These are phyloP conservation scores for Emergomyces africanus DNA, from an alignment of 2,329 filamentous ascomycete species.

Conservation along the genomic window DNA sequence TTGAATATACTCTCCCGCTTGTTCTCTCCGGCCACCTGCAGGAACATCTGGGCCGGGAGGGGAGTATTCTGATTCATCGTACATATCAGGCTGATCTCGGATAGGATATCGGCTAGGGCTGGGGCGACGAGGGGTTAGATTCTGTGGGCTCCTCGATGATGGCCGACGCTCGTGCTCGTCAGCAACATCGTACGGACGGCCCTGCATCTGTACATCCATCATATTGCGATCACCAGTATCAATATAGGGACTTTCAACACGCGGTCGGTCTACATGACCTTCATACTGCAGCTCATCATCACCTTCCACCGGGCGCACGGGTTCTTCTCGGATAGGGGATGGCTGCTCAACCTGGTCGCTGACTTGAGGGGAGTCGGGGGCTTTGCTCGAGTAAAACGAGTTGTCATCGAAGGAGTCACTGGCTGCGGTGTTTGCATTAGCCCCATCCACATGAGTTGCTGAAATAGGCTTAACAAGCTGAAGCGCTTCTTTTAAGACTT, in stretches of 20 bases:
- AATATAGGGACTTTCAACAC: slow-evolving; percentile 26
- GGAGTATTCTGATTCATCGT: slow-evolving; percentile 37
- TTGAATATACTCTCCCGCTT: slow-evolving; percentile 14
- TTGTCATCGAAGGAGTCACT: slow-evolving; percentile 85
- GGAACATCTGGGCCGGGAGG: slow-evolving; percentile 31
- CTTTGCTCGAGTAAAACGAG: slow-evolving; percentile 89
- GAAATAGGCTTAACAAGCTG: slow-evolving; percentile 58
- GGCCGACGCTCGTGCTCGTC: slow-evolving; percentile 23
- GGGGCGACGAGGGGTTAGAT: slow-evolving; percentile 11
- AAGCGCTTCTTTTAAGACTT: slow-evolving; percentile 59
- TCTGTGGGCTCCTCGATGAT: slow-evolving; percentile 19
- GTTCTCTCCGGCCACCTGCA: slow-evolving; percentile 18
- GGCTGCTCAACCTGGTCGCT: slow-evolving; percentile 20
- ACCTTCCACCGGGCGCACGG: slow-evolving; percentile 15
- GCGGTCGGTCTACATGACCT: slow-evolving; percentile 20
- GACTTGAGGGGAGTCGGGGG: slow-evolving; percentile 57
- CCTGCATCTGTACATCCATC: slow-evolving; percentile 27
- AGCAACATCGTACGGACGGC: slow-evolving; percentile 25
- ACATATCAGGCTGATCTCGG: slow-evolving; percentile 19
- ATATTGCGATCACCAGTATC: slow-evolving; percentile 25
- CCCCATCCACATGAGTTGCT: slow-evolving; percentile 39
- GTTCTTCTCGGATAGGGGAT: slow-evolving; percentile 16
- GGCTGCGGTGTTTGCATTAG: slow-evolving; percentile 50
- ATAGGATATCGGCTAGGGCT: slow-evolving; percentile 13
- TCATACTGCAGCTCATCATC: slow-evolving; percentile 22